Percentiles rank a stretch among this genome's conserved stretches.
Conservation (phyloP, 352 stramenopile species). For the Salisapilia sapeloensis region DNA sequence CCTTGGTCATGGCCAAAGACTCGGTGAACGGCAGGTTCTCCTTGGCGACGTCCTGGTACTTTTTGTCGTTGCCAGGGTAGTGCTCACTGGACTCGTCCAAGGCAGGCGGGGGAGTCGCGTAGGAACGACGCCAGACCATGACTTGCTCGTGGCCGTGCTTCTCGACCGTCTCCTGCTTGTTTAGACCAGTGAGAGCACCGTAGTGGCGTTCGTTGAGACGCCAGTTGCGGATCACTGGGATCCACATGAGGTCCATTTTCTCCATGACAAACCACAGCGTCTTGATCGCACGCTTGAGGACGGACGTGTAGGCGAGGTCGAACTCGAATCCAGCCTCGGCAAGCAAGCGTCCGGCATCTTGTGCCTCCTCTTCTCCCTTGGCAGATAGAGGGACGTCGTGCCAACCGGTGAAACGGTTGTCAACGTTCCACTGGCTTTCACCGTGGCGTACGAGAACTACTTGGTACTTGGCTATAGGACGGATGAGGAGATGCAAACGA, state of each 20-base stretch:
- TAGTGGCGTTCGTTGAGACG: conserved; percentile 98
- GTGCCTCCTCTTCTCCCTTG: conserved; percentile 83
- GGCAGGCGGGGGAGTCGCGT: conserved; percentile 91
- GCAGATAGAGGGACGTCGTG: conserved; percentile 90
- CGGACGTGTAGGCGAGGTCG: conserved; percentile 91
- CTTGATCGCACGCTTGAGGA: conserved; percentile 95
- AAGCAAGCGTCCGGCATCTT: conserved; percentile 89
- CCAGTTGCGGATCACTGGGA: conserved; percentile 88
- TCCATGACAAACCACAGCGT: conserved; percentile 95
- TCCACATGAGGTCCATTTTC: conserved; percentile 95
- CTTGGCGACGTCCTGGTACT: conserved; percentile 83
- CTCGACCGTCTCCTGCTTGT: conserved; percentile 98
- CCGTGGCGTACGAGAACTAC: conserved; percentile 88
- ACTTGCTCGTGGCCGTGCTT: conserved; percentile 98
- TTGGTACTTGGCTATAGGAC: conserved; percentile 60
- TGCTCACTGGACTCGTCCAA: conserved; percentile 78
- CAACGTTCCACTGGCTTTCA: conserved; percentile 95
- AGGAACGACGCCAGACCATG: conserved; percentile 94
- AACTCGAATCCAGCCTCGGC: conserved; percentile 86
- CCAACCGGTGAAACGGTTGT: conserved; percentile 99
- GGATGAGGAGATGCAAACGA: neutral
- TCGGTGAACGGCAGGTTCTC: conserved; percentile 87
- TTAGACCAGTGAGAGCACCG: conserved; percentile 93
- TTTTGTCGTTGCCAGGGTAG: conserved; percentile 84
- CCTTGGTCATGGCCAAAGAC: conserved; percentile 85